Evolutionary conservation across 768 basidiomycete genomes (phyloP).

Genomic region (Cystofilobasidium bisporidii): DNA sequence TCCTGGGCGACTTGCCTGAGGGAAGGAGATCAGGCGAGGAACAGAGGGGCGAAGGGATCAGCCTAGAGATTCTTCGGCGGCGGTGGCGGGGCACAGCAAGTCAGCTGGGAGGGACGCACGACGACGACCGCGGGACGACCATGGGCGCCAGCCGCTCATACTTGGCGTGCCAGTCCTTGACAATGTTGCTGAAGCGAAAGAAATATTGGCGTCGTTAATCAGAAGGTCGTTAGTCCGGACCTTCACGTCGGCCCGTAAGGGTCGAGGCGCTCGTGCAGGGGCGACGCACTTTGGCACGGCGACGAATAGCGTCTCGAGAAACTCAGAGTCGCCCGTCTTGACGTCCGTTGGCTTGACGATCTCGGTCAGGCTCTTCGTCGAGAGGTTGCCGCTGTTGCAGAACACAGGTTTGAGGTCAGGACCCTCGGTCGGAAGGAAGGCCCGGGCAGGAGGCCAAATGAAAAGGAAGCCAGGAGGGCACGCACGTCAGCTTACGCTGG

Average conservation of each 20-base stretch:
- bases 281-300: constrained; percentile 78
- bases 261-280: no score
- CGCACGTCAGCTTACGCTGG: constrained; percentile 87
- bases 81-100: background rate
- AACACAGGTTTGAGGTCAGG: background rate
- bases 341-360: constrained; percentile 73
- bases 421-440: background rate
- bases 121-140: constrained; percentile 87
- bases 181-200: constrained; percentile 50
- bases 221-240: background rate
- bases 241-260: background rate
- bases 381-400: constrained; percentile 83
- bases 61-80: no score
- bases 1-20: constrained; percentile 66
- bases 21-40: background rate
- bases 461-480: constrained; percentile 2
- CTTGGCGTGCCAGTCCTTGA: constrained; percentile 78
- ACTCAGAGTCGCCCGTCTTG: constrained; percentile 72
- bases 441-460: background rate
- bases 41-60: no score
- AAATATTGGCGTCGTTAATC: background rate
- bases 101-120: constrained; percentile 48
- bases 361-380: constrained; percentile 74
- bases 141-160: constrained; percentile 81
- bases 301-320: constrained; percentile 81